phyloP scores from a whole-genome alignment of 768 basidiomycete species.

The Mrakia gelida region DNA sequence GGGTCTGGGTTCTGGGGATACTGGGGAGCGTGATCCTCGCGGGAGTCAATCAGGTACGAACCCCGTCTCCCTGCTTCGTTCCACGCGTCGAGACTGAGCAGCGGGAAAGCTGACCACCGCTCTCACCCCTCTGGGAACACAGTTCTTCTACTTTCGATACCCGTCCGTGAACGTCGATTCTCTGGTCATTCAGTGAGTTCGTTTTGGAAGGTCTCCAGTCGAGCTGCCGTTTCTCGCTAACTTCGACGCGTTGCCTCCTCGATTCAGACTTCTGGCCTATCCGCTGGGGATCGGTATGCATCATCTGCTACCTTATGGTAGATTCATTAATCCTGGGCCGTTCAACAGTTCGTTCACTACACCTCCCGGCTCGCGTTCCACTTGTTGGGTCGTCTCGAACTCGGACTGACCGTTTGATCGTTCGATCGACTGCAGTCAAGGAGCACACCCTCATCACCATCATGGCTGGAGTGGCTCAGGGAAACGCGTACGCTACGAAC shows the following conservation, averaged over 20 bases:
- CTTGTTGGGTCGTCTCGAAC: no score
- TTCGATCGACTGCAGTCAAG: not conserved
- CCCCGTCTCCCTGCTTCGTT: no score
- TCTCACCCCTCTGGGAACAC: not conserved
- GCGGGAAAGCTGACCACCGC: no score
- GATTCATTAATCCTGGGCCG: constrained; percentile 30
- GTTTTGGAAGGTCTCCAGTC: not conserved
- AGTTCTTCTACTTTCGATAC: constrained; percentile 33
- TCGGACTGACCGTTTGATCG: no score
- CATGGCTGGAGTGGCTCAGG: constrained; percentile 17
- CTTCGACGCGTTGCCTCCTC: not conserved
- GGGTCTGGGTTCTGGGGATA: constrained; percentile 27
- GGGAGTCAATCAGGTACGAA: constrained; percentile 17
- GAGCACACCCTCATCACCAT: constrained; percentile 31
- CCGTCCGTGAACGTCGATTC: constrained; percentile 17
- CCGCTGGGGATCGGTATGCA: constrained; percentile 26
- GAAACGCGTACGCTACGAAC: constrained; percentile 25
- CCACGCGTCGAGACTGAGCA: no score
- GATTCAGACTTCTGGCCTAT: constrained; percentile 5
- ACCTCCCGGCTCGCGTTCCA: no score
- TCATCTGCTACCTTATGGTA: not conserved
- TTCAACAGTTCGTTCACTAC: constrained; percentile 23
- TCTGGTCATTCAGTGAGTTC: constrained; percentile 20
- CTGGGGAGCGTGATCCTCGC: not conserved
- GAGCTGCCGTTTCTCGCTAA: not conserved